These are phyloP conservation scores for Cylindrodendrum hubeiense DNA, from an alignment of 2,329 filamentous ascomycete genomes.

Conservation along the genomic window DNA sequence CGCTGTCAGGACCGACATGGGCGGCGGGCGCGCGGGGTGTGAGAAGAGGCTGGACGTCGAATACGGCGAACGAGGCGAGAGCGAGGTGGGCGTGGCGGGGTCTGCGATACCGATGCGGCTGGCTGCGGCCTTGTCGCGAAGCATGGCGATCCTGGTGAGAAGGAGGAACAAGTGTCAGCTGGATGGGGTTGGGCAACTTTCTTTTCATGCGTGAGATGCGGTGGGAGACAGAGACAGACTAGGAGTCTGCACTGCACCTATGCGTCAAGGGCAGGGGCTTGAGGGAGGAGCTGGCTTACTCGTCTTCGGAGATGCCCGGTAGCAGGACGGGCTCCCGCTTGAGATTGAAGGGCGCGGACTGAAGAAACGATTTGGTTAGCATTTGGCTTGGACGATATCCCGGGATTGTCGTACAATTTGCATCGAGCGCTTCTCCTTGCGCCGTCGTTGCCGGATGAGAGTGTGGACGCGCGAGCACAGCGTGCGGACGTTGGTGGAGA, in stretches of 20 bases:
- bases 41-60: slow-evolving; percentile 43
- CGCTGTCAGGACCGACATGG: slow-evolving; percentile 34
- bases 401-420: slow-evolving; percentile 59
- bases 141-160: slow-evolving; percentile 56
- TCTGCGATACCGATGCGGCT: slow-evolving; percentile 61
- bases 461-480: slow-evolving; percentile 59
- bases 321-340: slow-evolving; percentile 65
- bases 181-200: neutral
- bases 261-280: neutral
- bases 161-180: neutral
- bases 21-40: slow-evolving; percentile 37
- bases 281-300: slow-evolving; percentile 59
- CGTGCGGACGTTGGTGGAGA: slow-evolving; percentile 58
- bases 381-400: neutral
- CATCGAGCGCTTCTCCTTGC: slow-evolving; percentile 55
- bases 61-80: slow-evolving; percentile 38
- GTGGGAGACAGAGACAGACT: no score
- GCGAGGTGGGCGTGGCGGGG: slow-evolving; percentile 32
- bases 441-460: slow-evolving; percentile 54
- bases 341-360: slow-evolving; percentile 72
- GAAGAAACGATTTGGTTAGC: slow-evolving; percentile 38
- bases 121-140: slow-evolving; percentile 66
- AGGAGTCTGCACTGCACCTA: neutral
- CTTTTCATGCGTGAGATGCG: neutral
- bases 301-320: slow-evolving; percentile 68